Evolutionary conservation across 1,284 basidiomycete genomes (phyloP), one percentile per base, ranked within the genome.

Genomic region (Ustilago esculenta): DNA sequence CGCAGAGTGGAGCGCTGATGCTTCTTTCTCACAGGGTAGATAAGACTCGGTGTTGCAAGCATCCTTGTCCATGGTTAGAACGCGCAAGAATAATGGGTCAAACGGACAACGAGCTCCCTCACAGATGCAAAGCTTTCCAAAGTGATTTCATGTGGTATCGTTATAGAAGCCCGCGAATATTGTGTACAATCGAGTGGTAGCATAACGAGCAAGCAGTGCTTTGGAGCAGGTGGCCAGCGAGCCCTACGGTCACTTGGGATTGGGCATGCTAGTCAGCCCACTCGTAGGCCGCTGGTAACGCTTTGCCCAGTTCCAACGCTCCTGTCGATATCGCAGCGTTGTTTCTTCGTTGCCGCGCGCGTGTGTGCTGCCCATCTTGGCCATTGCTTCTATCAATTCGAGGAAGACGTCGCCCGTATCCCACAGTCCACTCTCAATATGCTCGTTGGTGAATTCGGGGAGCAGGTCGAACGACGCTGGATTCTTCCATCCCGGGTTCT

Each of bases 311-410:
- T 57, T 60, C 56, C 61, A 66, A 15, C 68, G 52, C 37, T 71
- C 68, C 24, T 71, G 61, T 30, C 68, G 52, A 29, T 71, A 71
- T 25, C 57, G 49, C 46, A 61, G 25, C 33, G 68, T 66, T 30
- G 66, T 25, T 21, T 58, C 65, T 21, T 72, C 72, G 24, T 53
- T 69, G 34, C 59, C 48, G 21, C 55, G 44, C 24, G 72, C 60
- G 27, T 75, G 72, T 36, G 52, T 60, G 49, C 64, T 68, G 12
- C 72, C 72, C 57, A 67, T 72, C 46, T 68, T 57, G 45, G 64
- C 64, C 63, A 75, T 72, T 2, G 60, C 72, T 18, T 68, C 63
- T 14, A 75, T 35, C 42, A 75, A 32, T 36, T 69, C 66, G 17
- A 67, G 23, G 24, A 75, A 66, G 23, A 61, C 60, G 32, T 72